phyloP scores from a whole-genome alignment of 2,329 filamentous ascomycete genomes.

The Stagonosporopsis tanaceti region DNA sequence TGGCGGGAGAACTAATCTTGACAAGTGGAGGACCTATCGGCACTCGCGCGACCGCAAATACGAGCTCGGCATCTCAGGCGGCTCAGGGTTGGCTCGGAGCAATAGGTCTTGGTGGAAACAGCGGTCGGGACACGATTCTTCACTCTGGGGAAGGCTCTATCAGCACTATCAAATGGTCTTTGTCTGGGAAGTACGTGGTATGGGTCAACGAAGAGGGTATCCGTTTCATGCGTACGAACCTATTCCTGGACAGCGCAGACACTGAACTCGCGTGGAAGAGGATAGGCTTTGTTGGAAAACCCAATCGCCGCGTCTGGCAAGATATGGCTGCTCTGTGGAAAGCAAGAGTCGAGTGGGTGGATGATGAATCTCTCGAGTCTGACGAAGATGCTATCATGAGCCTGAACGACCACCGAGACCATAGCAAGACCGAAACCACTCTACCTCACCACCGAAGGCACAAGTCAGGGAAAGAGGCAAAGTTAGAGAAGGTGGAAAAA shows the following conservation, averaged over 20 bases:
- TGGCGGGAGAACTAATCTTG: constrained; percentile 85
- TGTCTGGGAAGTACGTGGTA: constrained; percentile 88
- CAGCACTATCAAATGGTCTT: constrained; percentile 91
- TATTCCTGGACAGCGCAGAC: constrained; percentile 79
- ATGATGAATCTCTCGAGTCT: constrained; percentile 78
- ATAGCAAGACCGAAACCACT: constrained; percentile 43
- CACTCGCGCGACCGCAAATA: constrained; percentile 83
- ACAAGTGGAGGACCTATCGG: constrained; percentile 83
- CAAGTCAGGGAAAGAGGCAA: constrained; percentile 35
- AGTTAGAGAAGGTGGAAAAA: constrained; percentile 66
- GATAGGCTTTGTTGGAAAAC: constrained; percentile 89
- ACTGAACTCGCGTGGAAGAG: constrained; percentile 90
- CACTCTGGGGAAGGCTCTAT: constrained; percentile 94
- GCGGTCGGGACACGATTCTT: constrained; percentile 83
- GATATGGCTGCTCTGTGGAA: constrained; percentile 98
- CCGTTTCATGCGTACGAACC: constrained; percentile 93
- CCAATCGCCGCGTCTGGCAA: constrained; percentile 87
- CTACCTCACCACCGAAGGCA: constrained; percentile 57
- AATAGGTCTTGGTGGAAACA: constrained; percentile 80
- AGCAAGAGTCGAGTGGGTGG: constrained; percentile 89
- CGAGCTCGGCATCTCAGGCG: constrained; percentile 81
- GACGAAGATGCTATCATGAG: constrained; percentile 65
- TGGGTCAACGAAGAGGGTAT: constrained; percentile 98
- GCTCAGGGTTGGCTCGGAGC: constrained; percentile 91
- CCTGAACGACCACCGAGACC: constrained; percentile 45